phyloP scores from a whole-genome alignment of 129 eudicot genomes.

The Lonicera japonica region DNA sequence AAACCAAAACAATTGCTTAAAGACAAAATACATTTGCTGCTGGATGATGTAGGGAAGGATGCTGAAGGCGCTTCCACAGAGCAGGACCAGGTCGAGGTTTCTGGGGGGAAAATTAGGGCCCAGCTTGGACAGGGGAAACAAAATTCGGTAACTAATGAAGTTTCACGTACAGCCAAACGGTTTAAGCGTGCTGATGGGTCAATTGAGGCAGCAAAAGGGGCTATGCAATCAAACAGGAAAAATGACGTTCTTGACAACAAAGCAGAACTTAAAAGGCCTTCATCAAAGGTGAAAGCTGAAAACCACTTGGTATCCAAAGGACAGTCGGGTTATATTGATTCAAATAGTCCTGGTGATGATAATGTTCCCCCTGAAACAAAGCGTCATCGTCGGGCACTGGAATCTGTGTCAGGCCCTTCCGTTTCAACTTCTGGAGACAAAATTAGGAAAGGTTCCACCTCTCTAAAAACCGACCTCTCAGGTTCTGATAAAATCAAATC shows the following conservation, averaged over 20 bases:
- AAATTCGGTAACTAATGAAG: slow-evolving; percentile 25
- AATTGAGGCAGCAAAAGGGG: slow-evolving; percentile 27
- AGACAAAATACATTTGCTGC: slow-evolving; percentile 30
- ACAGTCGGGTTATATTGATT: slow-evolving; percentile 23
- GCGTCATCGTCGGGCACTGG: slow-evolving; percentile 44
- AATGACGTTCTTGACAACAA: slow-evolving; percentile 24
- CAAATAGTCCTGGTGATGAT: slow-evolving; percentile 38
- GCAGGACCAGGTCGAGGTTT: slow-evolving; percentile 15
- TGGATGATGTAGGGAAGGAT: slow-evolving; percentile 26
- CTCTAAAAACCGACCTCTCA: slow-evolving; percentile 25
- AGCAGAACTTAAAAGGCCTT: slow-evolving; percentile 25
- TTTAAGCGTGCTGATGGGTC: slow-evolving; percentile 33
- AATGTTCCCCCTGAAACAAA: slow-evolving; percentile 50
- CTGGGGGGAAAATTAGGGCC: slow-evolving; percentile 26
- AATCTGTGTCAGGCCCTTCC: slow-evolving; percentile 23
- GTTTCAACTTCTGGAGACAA: slow-evolving; percentile 28
- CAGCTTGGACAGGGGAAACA: slow-evolving; percentile 33
- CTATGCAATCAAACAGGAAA: slow-evolving; percentile 31
- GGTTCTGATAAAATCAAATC: slow-evolving; percentile 30
- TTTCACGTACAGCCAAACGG: slow-evolving; percentile 36
- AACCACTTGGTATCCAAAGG: slow-evolving; percentile 17
- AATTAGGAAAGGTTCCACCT: slow-evolving; percentile 21
- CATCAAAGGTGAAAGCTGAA: slow-evolving; percentile 34
- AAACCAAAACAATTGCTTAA: slow-evolving; percentile 25
- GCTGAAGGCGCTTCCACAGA: slow-evolving; percentile 22